These are phyloP conservation scores for Debaryomyces subglobosus DNA, from an alignment of 1,139 yeast genomes.

Conservation along the genomic window DNA sequence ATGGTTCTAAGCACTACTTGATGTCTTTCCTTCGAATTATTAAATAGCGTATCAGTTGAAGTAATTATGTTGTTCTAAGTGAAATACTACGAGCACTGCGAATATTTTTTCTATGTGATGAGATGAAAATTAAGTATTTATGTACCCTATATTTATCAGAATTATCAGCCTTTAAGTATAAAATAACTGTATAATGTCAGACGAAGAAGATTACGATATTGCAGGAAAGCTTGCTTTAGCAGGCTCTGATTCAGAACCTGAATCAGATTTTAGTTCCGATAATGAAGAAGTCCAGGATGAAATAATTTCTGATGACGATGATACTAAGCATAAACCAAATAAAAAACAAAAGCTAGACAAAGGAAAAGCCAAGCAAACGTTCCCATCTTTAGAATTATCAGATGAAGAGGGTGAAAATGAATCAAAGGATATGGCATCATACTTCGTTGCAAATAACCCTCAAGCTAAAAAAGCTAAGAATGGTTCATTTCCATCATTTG, in stretches of 20 bases:
- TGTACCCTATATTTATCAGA: neutral
- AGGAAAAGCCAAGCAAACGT: constrained; percentile 27
- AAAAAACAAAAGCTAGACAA: constrained; percentile 22
- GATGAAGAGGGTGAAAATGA: constrained; percentile 54
- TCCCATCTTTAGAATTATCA: constrained; percentile 70
- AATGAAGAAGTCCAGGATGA: constrained; percentile 59
- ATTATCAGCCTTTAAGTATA: neutral
- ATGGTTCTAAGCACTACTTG: neutral
- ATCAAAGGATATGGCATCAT: constrained; percentile 45
- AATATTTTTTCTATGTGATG: constrained; percentile 11
- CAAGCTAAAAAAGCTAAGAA: constrained; percentile 67
- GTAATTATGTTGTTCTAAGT: neutral
- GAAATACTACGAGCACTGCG: constrained; percentile 5
- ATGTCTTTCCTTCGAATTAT: neutral
- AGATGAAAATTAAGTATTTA: constrained; percentile 10
- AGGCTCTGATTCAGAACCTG: constrained; percentile 44
- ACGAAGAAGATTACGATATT: constrained; percentile 70
- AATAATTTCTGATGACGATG: constrained; percentile 52
- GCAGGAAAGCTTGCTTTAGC: constrained; percentile 62
- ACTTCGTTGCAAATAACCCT: constrained; percentile 45
- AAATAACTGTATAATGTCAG: constrained; percentile 36
- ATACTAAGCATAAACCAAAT: constrained; percentile 24
- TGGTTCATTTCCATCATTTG: constrained; percentile 89
- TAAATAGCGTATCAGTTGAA: neutral
- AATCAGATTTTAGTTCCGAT: constrained; percentile 29